phyloP scores from a whole-genome alignment of 2,329 filamentous ascomycete species.

The Apiospora hydei region DNA sequence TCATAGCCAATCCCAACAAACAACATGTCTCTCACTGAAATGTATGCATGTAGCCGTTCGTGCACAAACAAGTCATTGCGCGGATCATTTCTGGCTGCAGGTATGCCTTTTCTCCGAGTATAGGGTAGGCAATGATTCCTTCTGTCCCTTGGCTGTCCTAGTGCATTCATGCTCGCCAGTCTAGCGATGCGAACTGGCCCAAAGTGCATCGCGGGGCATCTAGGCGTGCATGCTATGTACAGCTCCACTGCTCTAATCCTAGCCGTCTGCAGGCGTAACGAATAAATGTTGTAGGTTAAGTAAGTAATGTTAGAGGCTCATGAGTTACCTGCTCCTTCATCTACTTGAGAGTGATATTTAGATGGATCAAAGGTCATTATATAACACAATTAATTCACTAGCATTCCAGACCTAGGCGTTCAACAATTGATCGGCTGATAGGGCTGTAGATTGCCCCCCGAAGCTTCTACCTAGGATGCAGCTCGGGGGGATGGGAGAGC shows the following conservation, averaged over 20 bases:
- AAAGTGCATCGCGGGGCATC: slow-evolving; percentile 7
- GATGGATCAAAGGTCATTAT: background rate
- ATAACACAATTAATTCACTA: background rate
- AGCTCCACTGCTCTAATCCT: slow-evolving; percentile 5
- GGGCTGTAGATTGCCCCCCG: background rate
- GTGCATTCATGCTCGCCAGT: background rate
- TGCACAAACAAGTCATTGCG: background rate
- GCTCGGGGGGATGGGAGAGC: slow-evolving; percentile 3
- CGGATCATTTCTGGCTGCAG: background rate
- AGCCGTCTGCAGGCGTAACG: background rate
- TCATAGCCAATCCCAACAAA: slow-evolving; percentile 2
- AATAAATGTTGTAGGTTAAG: background rate
- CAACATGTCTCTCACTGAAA: background rate
- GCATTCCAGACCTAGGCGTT: background rate
- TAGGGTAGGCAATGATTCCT: background rate
- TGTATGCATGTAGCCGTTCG: background rate
- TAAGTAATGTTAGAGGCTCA: background rate
- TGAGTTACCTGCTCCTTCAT: background rate
- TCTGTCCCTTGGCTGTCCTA: background rate
- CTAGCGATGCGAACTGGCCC: slow-evolving; percentile 9
- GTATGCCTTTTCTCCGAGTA: background rate
- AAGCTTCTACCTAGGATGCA: background rate
- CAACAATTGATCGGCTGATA: slow-evolving; percentile 1
- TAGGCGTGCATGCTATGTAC: background rate
- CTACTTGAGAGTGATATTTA: background rate